Conservation (phyloP, 495 filamentous ascomycete genomes). For the Cenococcum geophilum region DNA sequence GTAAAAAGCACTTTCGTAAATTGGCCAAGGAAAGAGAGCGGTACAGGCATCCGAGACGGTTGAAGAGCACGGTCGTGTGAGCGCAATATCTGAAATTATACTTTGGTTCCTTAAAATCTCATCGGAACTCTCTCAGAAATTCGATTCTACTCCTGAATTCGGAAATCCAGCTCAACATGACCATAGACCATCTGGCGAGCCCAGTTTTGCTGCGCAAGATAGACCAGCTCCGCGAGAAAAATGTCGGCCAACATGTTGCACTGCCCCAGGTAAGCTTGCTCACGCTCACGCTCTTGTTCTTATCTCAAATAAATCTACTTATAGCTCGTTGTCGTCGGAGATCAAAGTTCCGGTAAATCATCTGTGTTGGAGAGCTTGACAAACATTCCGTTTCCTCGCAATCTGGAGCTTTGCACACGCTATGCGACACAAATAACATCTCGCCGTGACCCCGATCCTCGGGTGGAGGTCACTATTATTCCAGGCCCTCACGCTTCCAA, state of each 20-base stretch:
- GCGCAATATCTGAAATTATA: no score
- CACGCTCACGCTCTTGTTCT: no score
- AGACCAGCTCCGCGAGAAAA: slow-evolving; percentile 36
- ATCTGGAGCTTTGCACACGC: slow-evolving; percentile 46
- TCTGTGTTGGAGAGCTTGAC: slow-evolving; percentile 46
- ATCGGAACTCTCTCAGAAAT: no score
- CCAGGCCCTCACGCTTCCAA: slow-evolving; percentile 35
- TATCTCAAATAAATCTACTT: no score
- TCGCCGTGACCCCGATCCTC: slow-evolving; percentile 38
- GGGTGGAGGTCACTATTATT: slow-evolving; percentile 44
- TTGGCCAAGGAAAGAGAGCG: no score
- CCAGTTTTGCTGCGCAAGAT: slow-evolving; percentile 39
- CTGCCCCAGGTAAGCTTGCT: slow-evolving; percentile 21
- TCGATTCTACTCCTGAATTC: no score
- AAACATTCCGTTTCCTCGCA: slow-evolving; percentile 39
- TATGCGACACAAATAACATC: slow-evolving; percentile 56
- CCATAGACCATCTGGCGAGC: neutral
- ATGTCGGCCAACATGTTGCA: slow-evolving; percentile 19
- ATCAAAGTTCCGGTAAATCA: slow-evolving; percentile 44
- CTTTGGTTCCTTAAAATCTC: no score
- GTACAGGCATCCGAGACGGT: no score
- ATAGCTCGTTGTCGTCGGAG: slow-evolving; percentile 29
- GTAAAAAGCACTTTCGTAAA: no score
- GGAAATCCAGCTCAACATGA: no score
- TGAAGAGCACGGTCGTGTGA: no score